Evolutionary conservation across 768 basidiomycete genomes (phyloP), one percentile per base, ranked within the genome.

Genomic region (Obba rivulosa): DNA sequence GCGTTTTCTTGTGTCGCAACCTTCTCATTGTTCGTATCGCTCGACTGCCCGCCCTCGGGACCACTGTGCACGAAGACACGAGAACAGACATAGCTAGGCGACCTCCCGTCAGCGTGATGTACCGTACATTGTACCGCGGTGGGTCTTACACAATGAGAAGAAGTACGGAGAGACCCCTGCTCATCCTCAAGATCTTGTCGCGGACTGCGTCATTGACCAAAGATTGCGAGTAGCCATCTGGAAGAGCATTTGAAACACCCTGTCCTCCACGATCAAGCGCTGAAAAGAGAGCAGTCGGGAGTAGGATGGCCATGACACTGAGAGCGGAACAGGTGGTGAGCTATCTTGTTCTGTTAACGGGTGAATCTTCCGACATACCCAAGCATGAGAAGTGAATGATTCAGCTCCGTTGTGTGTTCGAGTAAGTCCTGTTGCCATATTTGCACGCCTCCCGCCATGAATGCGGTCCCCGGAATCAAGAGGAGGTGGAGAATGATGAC

Each of bases 401-500:
- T 87, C 2, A 88, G 69, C 53, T 87, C 72, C 0, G 79, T 78
- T 9, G 77, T 58, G 55, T 82, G 79, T 2, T 83, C 81, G 55
- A 85, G 79, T 9, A 89, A 66, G 46, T 83, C 73, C 62, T 89
- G 86, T 43, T 84, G 75, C 58, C 78, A 67, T 22, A 87, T 69
- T 18, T 75, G 72, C n/a, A 78, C 80, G 39, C 86, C 86, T 18
- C 85, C 86, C 2, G 76, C 76, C 18, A 87, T 69, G 60, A 87
- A 88, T 0, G 85, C 72, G 3, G 76, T 70, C 2, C 86, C 86
- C 0, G 86, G 85, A 39, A 88, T 71, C 14, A 89, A 73, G 1
- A 89, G 72, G 1, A 87, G 71, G 61, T 86, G 86, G 9, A 89
- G 70, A n/a, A 89, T 65, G 4, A 87, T 73, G 8, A 89, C 86